Percentiles rank a stretch among this genome's conserved stretches.
These are phyloP conservation scores for Talaromyces thailandensis DNA, from an alignment of 495 filamentous ascomycete genomes.

Conservation along the genomic window DNA sequence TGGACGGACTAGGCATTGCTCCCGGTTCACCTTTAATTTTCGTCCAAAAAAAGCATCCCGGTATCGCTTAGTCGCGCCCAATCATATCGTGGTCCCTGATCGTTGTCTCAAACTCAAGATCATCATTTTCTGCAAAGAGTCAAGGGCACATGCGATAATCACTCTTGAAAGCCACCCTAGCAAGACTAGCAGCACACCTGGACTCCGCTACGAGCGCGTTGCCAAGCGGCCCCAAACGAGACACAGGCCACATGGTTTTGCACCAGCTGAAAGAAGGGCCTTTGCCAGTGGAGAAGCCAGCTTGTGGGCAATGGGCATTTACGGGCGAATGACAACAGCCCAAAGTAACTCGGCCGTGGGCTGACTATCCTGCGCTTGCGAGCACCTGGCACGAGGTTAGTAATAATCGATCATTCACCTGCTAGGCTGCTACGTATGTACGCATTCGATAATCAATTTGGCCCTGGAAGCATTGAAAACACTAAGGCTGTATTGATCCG, in stretches of 20 bases:
- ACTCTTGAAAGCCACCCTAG: neutral
- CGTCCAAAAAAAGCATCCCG: neutral
- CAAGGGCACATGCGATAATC: neutral
- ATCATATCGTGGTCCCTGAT: neutral
- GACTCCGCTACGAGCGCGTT: neutral
- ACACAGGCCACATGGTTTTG: conserved; percentile 2
- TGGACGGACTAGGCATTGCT: neutral
- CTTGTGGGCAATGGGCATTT: neutral
- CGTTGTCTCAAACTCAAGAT: conserved; percentile 1
- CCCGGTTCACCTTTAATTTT: neutral
- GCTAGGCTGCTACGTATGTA: neutral
- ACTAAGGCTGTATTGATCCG: neutral
- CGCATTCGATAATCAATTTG: neutral
- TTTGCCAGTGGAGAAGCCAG: neutral
- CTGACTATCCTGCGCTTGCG: neutral
- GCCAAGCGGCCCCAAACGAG: conserved; percentile 2
- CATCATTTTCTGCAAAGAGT: neutral
- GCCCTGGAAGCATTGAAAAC: neutral
- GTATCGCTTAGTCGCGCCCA: neutral
- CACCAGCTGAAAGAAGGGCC: neutral
- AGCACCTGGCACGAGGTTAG: neutral
- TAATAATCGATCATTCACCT: neutral
- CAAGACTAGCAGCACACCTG: neutral
- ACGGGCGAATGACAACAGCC: neutral
- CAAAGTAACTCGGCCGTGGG: neutral